Conservation (phyloP, 2,329 filamentous ascomycete genomes). For the Trichoderma hamatum region DNA sequence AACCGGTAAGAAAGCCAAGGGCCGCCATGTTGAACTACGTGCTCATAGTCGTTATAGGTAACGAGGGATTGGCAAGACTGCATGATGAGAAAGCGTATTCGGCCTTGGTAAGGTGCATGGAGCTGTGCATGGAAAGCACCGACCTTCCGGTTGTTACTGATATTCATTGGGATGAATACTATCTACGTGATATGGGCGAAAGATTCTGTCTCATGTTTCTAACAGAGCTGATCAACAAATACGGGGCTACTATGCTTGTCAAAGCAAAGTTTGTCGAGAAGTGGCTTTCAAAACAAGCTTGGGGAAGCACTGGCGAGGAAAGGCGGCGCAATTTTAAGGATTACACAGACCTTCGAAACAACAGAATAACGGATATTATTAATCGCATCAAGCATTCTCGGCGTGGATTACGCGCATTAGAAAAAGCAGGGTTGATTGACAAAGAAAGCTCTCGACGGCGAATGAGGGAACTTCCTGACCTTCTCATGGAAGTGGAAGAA, state of each 20-base stretch:
- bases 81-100: constrained; percentile 56
- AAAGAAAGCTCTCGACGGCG: constrained; percentile 39
- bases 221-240: constrained; percentile 61
- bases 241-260: constrained; percentile 59
- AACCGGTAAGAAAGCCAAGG: constrained; percentile 37
- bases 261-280: constrained; percentile 68
- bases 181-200: constrained; percentile 63
- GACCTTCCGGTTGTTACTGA: constrained; percentile 57
- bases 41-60: constrained; percentile 36
- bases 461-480: constrained; percentile 37
- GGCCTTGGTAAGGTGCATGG: constrained; percentile 63
- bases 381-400: constrained; percentile 51
- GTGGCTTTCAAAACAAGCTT: constrained; percentile 75
- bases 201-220: constrained; percentile 62
- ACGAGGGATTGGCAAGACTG: constrained; percentile 49
- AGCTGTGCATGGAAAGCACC: constrained; percentile 56
- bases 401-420: constrained; percentile 56
- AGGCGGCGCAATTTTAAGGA: constrained; percentile 56
- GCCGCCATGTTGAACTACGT: neutral
- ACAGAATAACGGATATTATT: constrained; percentile 57
- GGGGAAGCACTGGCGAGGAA: constrained; percentile 60
- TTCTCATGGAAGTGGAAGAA: constrained; percentile 41
- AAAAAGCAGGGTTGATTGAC: constrained; percentile 52
- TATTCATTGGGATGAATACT: constrained; percentile 64
- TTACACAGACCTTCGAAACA: constrained; percentile 55